Conservation (phyloP, 2,329 filamentous ascomycete genomes). For the Nemania sp. region DNA sequence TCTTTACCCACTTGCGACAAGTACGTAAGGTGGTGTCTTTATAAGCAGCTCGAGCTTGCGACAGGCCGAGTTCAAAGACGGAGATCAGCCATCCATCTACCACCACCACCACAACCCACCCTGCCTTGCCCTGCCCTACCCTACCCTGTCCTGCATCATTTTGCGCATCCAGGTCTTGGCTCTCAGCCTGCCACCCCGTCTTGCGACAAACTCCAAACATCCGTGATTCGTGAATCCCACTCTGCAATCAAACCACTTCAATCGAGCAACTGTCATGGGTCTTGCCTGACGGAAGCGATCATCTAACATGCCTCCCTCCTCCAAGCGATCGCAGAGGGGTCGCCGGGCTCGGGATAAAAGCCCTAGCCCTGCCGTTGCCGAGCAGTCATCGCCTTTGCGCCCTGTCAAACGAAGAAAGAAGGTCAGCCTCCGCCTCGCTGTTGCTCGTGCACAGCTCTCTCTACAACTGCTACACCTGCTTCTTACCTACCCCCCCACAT, state of each 20-base stretch:
- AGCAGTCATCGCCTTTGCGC: constrained; percentile 69
- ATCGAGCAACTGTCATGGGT: constrained; percentile 41
- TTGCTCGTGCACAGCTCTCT: background rate
- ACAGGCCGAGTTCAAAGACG: background rate
- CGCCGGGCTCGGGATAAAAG: constrained; percentile 51
- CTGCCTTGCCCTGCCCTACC: constrained; percentile 10
- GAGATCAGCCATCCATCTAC: background rate
- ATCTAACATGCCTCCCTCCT: constrained; percentile 54
- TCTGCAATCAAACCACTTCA: constrained; percentile 6
- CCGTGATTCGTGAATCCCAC: constrained; percentile 1
- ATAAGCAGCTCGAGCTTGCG: constrained; percentile 10
- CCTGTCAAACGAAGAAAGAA: constrained; percentile 75
- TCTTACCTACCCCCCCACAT: constrained; percentile 5
- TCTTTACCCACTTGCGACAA: constrained; percentile 19
- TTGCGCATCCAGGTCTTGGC: constrained; percentile 17
- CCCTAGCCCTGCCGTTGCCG: constrained; percentile 52
- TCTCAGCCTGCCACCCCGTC: background rate
- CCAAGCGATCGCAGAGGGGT: constrained; percentile 54
- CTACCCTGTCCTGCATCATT: constrained; percentile 8
- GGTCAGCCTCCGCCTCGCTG: constrained; percentile 52
- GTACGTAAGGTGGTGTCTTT: background rate
- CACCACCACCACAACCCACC: background rate
- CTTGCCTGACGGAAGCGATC: constrained; percentile 32
- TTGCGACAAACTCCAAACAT: constrained; percentile 1
- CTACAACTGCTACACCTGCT: constrained; percentile 24